Evolutionary conservation across 2,329 filamentous ascomycete species (phyloP), one percentile per base, ranked within the genome.

Genomic region (Chaetomium globosum): DNA sequence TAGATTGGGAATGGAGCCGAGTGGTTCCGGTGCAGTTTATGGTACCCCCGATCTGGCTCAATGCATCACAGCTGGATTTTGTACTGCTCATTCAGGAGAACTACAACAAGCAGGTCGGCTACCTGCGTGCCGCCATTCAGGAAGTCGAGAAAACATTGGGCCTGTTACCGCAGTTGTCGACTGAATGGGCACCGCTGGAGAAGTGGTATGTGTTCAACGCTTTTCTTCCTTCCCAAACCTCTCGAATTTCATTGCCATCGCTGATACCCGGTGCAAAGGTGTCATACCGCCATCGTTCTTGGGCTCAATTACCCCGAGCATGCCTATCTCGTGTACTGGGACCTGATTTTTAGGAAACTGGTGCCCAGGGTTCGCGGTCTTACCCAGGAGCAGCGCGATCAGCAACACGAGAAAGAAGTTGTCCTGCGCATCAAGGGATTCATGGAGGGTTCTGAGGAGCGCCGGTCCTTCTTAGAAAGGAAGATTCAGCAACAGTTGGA

Each of bases 1-100:
- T 64, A 10, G 61, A 64, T 26, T 64, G 61, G 61, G 61, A 64
- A 48, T 64, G 61, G 55, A 64, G 61, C 56, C 55, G 61, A 7
- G 55, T 59, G 4, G 55, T 64, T 9, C 61, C 61, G 19, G 55
- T 21, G 1, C 61, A 64, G 49, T 12, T 64, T 4, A 53, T 64
- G 54, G 33, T 59, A 26, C 61, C 55, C 21, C 61, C 55, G 5
- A 36, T 59, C 19, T 64, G 54, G 61, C 61, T 64, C 36, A 23
- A 1, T 12, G 61, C 23, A 2, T 48, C 23, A 12, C 13, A 54
- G 3, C 55, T 64, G 31, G 49, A 54, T 10, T 59, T 54, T 36
- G 55, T 59, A 33, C 48, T 59, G 46, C 33, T 59, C 7, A 28
- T 54, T 1, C 55, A 64, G 13, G 23, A 43, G 6, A 4, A 0